A percentile compares a stretch with the other conserved stretches of the same genome.
Evolutionary conservation across 306 rosid genomes (phyloP).

Genomic region (Senna siamea): DNA sequence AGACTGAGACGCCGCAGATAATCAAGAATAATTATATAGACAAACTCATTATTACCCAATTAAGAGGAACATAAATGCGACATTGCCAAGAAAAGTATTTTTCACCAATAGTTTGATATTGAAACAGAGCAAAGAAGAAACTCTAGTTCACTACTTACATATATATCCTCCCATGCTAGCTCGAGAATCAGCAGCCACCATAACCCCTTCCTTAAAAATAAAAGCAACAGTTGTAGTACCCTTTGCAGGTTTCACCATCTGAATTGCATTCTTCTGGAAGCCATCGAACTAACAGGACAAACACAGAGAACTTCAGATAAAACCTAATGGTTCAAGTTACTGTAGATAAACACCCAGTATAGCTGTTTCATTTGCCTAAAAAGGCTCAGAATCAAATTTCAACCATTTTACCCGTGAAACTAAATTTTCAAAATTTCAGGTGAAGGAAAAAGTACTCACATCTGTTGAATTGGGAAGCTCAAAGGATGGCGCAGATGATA

Average conservation of each 20-base stretch:
- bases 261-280: constrained; percentile 80
- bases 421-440: background rate
- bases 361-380: background rate
- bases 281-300: constrained; percentile 75
- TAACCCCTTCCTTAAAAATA: constrained; percentile 93
- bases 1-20: constrained; percentile 80
- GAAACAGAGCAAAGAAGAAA: background rate
- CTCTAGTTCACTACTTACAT: constrained; percentile 54
- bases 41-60: background rate
- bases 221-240: constrained; percentile 97
- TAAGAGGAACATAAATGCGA: background rate
- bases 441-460: constrained; percentile 46
- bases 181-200: constrained; percentile 98
- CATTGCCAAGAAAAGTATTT: background rate
- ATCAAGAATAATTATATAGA: constrained; percentile 5
- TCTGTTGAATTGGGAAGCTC: constrained; percentile 69
- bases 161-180: constrained; percentile 99
- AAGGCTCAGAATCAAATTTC: background rate
- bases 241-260: constrained; percentile 97
- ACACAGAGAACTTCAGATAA: constrained; percentile 18
- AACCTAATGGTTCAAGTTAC: constrained; percentile 1
- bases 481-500: constrained; percentile 70
- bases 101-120: background rate
- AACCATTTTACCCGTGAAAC: background rate
- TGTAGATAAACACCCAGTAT: background rate